Evolutionary conservation across 768 basidiomycete genomes (phyloP).

Genomic region (Russula sp.): DNA sequence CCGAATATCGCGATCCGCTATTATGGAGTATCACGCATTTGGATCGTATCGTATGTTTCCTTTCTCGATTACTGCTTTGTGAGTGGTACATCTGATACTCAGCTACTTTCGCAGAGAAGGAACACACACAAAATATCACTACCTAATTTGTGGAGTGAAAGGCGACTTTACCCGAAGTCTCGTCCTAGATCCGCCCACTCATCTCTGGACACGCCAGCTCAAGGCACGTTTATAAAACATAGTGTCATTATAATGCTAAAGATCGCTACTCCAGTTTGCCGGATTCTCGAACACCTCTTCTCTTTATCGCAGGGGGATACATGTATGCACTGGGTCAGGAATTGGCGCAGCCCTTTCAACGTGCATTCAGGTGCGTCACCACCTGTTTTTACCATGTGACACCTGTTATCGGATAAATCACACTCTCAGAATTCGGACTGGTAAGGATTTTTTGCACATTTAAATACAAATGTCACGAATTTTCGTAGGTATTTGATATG

Average conservation of each 20-base stretch:
- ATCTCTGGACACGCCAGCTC: constrained; percentile 74
- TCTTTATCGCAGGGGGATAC: constrained; percentile 75
- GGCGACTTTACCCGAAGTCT: constrained; percentile 76
- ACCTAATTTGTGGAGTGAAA: constrained; percentile 79
- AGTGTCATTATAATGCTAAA: neutral
- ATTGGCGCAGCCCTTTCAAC: constrained; percentile 78
- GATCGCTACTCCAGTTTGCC: constrained; percentile 52
- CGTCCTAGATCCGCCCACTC: constrained; percentile 64
- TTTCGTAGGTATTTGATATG: constrained; percentile 67
- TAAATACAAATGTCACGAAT: constrained; percentile 16
- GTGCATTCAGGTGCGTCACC: constrained; percentile 27
- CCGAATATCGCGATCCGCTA: constrained; percentile 65
- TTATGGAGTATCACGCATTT: constrained; percentile 83
- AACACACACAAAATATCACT: constrained; percentile 69
- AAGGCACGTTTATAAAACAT: constrained; percentile 48
- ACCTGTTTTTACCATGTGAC: no score
- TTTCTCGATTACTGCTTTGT: neutral
- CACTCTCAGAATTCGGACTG: constrained; percentile 66
- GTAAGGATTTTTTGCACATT: constrained; percentile 39
- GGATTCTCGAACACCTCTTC: constrained; percentile 78
- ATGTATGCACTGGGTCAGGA: constrained; percentile 80
- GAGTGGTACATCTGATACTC: constrained; percentile 12
- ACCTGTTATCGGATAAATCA: neutral
- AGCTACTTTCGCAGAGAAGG: constrained; percentile 52
- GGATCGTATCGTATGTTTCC: constrained; percentile 66